Base-by-base conservation (phyloP, 495 filamentous ascomycete species). In the Eremomyces bilateralis region DNA sequence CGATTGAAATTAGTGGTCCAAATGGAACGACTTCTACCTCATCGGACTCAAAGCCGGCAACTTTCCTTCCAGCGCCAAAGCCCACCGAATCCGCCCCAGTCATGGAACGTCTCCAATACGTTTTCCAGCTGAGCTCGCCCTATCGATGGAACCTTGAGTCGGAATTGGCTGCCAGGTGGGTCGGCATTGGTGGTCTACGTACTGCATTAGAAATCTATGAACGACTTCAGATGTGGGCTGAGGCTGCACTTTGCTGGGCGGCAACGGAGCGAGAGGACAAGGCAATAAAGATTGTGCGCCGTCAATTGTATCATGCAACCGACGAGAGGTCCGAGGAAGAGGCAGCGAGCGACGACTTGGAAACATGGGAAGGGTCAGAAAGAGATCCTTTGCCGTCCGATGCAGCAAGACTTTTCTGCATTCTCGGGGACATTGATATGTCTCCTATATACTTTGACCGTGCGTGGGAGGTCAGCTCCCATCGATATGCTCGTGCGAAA, bases 141-240 rank as follows among this genome's bases (percentile, higher is more conserved):
- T 80, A 81, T 0, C 59, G 85, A 3, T 99, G 88, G 88, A 76
- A 81, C 42, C 67, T 99, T 3, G 88, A 99, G 51, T 72, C 82
- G 0, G 90, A 95, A 50, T 65, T 99, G 5, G 88, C 90, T 3
- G 71, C 78, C 36, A 72, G 80, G 3, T 99, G 88, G 88, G 74
- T 80, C 13, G 65, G 67, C 16, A 65, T 93, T 1, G 88, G 88
- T 16, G 83, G 79, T 31, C 61, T 99, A 4, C 67, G 79, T 1
- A 84, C 85, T 0, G 88, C 88, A 1, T 64, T 99, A 8, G 88
- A 93, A 33, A 95, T 99, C 45, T 99, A 93, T 56, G 83, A 91
- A 55, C 67, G 88, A 2, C 61, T 99, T 8, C 73, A 85, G 31
- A 75, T 99, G 57, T 95, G 85, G 84, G 77, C 88, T 6, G 88